Conservation (phyloP, 768 basidiomycete genomes). For the Amanita thiersii region DNA sequence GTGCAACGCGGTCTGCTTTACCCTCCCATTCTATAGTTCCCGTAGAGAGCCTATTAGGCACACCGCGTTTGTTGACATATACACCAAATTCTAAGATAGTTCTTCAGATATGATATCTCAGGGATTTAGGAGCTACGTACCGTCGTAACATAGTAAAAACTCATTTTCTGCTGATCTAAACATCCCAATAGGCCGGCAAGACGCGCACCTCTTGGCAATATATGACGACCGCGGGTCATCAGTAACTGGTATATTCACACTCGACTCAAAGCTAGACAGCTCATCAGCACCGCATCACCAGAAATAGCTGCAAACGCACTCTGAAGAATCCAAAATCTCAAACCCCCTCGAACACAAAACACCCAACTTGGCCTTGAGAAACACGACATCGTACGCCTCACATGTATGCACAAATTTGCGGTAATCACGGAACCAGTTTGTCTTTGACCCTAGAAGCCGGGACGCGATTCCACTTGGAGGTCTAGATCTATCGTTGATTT, state of each 20-base stretch:
- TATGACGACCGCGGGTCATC: constrained; percentile 60
- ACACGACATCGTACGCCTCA: constrained; percentile 82
- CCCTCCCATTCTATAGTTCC: constrained; percentile 94
- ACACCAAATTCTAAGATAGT: constrained; percentile 72
- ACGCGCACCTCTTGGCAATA: constrained; percentile 80
- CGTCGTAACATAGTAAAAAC: constrained; percentile 91
- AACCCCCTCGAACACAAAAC: constrained; percentile 91
- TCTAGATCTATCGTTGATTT: constrained; percentile 68
- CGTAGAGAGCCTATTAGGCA: constrained; percentile 58
- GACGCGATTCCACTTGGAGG: constrained; percentile 56
- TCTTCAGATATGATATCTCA: constrained; percentile 1
- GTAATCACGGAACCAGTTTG: constrained; percentile 90
- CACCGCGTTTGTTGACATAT: constrained; percentile 91
- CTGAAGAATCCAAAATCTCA: constrained; percentile 93
- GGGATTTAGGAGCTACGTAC: constrained; percentile 33
- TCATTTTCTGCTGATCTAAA: constrained; percentile 88
- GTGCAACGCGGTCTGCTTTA: constrained; percentile 82
- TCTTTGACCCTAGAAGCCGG: constrained; percentile 55
- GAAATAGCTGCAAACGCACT: constrained; percentile 42
- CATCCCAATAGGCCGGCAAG: constrained; percentile 86
- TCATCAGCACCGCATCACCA: background rate
- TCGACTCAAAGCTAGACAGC: constrained; percentile 56
- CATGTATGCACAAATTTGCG: constrained; percentile 84
- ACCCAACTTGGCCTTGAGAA: constrained; percentile 86
- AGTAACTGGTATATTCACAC: constrained; percentile 80